phyloP scores from a whole-genome alignment of 1,139 yeast genomes.

The Geotrichum carabidarum region DNA sequence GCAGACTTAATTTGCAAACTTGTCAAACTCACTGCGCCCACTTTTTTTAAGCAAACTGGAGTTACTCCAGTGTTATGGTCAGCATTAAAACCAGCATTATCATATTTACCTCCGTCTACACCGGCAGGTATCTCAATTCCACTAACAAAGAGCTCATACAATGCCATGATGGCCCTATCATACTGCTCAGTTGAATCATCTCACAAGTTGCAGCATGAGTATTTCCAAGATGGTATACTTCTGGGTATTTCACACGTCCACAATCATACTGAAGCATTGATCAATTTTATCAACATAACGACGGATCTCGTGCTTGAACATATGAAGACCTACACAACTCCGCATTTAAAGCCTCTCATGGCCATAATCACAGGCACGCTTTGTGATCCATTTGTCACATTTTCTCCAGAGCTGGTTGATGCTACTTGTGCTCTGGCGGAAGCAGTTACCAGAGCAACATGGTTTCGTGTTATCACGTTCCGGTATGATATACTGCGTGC shows the following conservation, averaged over 20 bases:
- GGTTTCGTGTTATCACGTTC: constrained; percentile 36
- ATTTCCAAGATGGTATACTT: constrained; percentile 20
- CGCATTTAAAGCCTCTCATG: constrained; percentile 30
- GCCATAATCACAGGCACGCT: constrained; percentile 28
- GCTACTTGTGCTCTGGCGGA: constrained; percentile 27
- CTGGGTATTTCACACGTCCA: constrained; percentile 24
- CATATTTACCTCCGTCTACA: constrained; percentile 48
- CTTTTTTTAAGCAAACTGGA: constrained; percentile 41
- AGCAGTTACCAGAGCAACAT: constrained; percentile 29
- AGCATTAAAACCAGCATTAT: constrained; percentile 40
- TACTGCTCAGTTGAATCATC: constrained; percentile 7
- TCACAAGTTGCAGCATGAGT: constrained; percentile 12
- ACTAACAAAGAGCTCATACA: constrained; percentile 25
- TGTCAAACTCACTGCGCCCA: constrained; percentile 27
- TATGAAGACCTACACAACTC: constrained; percentile 24
- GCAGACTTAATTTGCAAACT: constrained; percentile 37
- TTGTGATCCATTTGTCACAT: constrained; percentile 35
- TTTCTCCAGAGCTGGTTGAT: constrained; percentile 26
- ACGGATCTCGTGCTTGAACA: constrained; percentile 13
- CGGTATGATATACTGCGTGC: constrained; percentile 38
- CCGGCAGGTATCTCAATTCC: constrained; percentile 30
- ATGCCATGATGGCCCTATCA: constrained; percentile 26
- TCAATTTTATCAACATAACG: constrained; percentile 6
- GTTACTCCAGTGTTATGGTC: constrained; percentile 43
- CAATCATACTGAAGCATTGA: constrained; percentile 8